A percentile compares a stretch with the other conserved stretches of the same genome.
These are phyloP conservation scores for Berberis vulgaris DNA, from an alignment of 164 flowering plant genomes.

Conservation along the genomic window DNA sequence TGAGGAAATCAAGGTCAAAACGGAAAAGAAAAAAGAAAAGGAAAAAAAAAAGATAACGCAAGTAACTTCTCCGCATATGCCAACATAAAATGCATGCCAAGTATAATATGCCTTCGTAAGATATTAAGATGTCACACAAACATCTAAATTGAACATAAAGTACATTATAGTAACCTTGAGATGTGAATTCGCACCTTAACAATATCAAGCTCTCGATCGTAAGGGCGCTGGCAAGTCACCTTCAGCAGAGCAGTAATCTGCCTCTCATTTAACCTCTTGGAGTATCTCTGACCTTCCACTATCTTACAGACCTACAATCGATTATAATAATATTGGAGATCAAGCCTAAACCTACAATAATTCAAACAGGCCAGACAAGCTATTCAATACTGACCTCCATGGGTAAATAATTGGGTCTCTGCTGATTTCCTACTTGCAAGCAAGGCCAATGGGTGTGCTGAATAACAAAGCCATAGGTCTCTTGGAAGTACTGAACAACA, in stretches of 20 bases:
- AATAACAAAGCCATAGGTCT: slow-evolving; percentile 78
- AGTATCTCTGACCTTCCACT: slow-evolving; percentile 84
- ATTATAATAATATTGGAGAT: neutral
- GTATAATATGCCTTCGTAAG: neutral
- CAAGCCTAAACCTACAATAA: too few species aligned
- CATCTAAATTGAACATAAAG: neutral
- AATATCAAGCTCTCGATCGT: slow-evolving; percentile 63
- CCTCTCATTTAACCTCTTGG: slow-evolving; percentile 64
- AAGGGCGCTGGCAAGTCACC: slow-evolving; percentile 78
- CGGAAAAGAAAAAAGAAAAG: neutral
- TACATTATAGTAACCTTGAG: neutral
- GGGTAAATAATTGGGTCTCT: slow-evolving; percentile 87
- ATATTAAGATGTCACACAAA: neutral
- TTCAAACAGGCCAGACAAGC: too few species aligned
- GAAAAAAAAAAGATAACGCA: neutral
- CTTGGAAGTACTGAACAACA: slow-evolving; percentile 80
- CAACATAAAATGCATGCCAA: neutral
- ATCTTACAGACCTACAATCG: slow-evolving; percentile 68
- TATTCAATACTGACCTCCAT: slow-evolving; percentile 62
- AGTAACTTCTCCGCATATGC: neutral
- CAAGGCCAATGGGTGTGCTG: slow-evolving; percentile 88
- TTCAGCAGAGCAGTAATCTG: slow-evolving; percentile 69
- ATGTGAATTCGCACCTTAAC: slow-evolving; percentile 32
- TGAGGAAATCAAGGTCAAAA: too few species aligned
- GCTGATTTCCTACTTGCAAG: slow-evolving; percentile 90